Conservation (phyloP, 148 eudicot genomes). For the Pharnaceum exiguum region DNA sequence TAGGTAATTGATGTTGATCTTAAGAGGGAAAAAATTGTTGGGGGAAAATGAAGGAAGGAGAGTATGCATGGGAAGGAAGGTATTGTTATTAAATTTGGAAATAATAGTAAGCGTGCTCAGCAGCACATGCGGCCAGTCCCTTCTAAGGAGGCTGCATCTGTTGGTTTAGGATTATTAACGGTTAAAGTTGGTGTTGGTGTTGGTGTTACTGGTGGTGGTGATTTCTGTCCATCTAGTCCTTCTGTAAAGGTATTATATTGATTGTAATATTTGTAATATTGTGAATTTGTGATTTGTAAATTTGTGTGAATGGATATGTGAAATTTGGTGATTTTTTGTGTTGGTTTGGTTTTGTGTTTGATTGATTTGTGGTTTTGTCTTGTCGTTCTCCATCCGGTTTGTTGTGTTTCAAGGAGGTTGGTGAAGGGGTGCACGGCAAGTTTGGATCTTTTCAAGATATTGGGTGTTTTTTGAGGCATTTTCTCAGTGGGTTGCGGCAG, state of each 20-base stretch:
- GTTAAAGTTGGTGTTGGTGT: conserved; percentile 9
- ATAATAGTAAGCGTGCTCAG: conserved; percentile 23
- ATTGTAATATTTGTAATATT: neutral
- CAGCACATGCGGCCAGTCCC: conserved; percentile 26
- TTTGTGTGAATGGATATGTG: conserved; percentile 9
- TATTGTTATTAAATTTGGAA: too few relatives aligned
- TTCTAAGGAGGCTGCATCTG: conserved; percentile 11
- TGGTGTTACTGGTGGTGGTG: conserved; percentile 4
- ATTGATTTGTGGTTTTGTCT: too few relatives aligned
- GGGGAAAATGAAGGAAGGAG: conserved; percentile 37
- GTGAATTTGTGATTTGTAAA: neutral
- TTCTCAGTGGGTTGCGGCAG: too few relatives aligned
- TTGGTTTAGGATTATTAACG: too few relatives aligned
- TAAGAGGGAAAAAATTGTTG: conserved; percentile 7
- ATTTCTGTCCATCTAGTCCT: neutral
- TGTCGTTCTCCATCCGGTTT: too few relatives aligned
- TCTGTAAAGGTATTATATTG: conserved; percentile 10
- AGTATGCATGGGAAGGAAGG: conserved; percentile 22
- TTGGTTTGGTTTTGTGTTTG: too few relatives aligned
- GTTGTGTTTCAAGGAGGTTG: too few relatives aligned
- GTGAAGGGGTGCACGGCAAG: too few relatives aligned
- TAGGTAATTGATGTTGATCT: conserved; percentile 29
- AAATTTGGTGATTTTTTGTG: neutral
- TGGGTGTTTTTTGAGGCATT: too few relatives aligned
- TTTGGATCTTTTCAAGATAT: too few relatives aligned